Percentiles rank a stretch among this genome's conserved stretches.
These are phyloP conservation scores for Naganishia vishniacii DNA, from an alignment of 768 basidiomycete genomes.

Conservation along the genomic window DNA sequence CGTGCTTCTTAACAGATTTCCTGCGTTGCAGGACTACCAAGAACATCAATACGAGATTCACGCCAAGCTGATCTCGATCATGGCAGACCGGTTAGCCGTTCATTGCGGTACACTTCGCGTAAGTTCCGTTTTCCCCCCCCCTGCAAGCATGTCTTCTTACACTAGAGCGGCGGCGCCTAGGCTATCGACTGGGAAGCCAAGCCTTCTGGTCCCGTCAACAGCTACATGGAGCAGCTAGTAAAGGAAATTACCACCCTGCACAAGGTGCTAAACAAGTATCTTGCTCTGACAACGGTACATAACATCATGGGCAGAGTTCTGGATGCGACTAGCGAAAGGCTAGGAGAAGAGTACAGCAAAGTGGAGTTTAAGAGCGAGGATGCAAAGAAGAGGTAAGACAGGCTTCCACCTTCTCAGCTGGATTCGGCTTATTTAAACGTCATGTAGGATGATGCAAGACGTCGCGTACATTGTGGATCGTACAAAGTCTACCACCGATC, in stretches of 20 bases:
- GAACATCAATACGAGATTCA: slow-evolving; percentile 99
- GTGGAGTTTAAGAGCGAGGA: slow-evolving; percentile 76
- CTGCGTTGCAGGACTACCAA: slow-evolving; percentile 71
- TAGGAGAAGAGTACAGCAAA: slow-evolving; percentile 76
- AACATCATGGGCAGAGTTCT: slow-evolving; percentile 93
- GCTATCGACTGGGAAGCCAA: slow-evolving; percentile 67
- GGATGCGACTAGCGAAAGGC: slow-evolving; percentile 80
- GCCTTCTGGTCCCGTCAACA: slow-evolving; percentile 41
- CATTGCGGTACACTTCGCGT: slow-evolving; percentile 81
- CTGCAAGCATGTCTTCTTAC: background rate
- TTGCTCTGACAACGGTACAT: slow-evolving; percentile 64
- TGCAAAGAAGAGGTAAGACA: slow-evolving; percentile 79
- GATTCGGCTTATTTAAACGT: slow-evolving; percentile 22
- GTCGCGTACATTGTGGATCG: slow-evolving; percentile 70
- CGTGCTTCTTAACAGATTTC: slow-evolving; percentile 17
- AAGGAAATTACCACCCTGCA: slow-evolving; percentile 93
- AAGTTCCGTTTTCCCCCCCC: slow-evolving; percentile 23
- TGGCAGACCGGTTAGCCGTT: slow-evolving; percentile 84
- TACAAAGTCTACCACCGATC: slow-evolving; percentile 67
- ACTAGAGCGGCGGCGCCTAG: slow-evolving; percentile 49
- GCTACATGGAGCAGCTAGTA: slow-evolving; percentile 83
- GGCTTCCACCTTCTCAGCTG: slow-evolving; percentile 21
- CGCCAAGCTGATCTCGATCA: slow-evolving; percentile 92
- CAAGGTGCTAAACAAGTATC: slow-evolving; percentile 88
- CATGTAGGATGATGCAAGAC: slow-evolving; percentile 69